Base-by-base conservation (phyloP, 2,329 filamentous ascomycete species). In the Paracoccidioides lutzii region DNA sequence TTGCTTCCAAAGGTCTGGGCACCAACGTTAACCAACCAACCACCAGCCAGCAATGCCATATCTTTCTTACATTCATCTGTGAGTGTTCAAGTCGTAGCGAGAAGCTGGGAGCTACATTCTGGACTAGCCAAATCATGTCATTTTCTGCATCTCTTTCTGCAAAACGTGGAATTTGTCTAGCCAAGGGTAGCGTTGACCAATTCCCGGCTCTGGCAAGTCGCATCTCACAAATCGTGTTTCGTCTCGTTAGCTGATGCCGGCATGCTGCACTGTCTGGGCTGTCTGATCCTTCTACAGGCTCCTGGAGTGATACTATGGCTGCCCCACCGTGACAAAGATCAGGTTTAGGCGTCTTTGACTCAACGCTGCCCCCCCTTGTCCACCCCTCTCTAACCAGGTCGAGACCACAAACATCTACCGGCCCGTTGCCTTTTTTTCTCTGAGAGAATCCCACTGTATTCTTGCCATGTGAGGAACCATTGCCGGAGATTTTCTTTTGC, bases 221-320 rank as follows among this genome's bases (percentile, higher is more conserved):
- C 46, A 49, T 50, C 46, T 49, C 46, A 49, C 33, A 49, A 14
- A 22, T 33, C 46, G 33, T 50, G 46, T 50, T 50, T 50, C 46
- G 33, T 38, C 30, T 37, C 30, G 30, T 10, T 12, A 32, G 46
- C 46, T 9, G 46, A 50, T 50, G 32, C 46, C 22, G 33, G 46
- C n/a, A 37, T 38, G 33, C n/a, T 38, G 46, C 46, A 50, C 33
- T 33, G 22, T 22, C 46, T 38, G 22, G 1, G 22, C 22, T 1
- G 22, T 22, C 22, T 50, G 46, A n/a, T 3, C 40, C 14, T 42
- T 15, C 14, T 42, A 15, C 22, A 22, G 22, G 22, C 22, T 22
- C 44, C 33, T 49, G 7, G 46, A 30, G 30, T 28, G 33, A 50
- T 9, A 50, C 33, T 14, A 12, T 7, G 35, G 15, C 15, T 12